A percentile compares a stretch with the other conserved stretches of the same genome.
phyloP scores from a whole-genome alignment of 371 early-diverging fungal genomes.

The Coelomomyces lativittatus region DNA sequence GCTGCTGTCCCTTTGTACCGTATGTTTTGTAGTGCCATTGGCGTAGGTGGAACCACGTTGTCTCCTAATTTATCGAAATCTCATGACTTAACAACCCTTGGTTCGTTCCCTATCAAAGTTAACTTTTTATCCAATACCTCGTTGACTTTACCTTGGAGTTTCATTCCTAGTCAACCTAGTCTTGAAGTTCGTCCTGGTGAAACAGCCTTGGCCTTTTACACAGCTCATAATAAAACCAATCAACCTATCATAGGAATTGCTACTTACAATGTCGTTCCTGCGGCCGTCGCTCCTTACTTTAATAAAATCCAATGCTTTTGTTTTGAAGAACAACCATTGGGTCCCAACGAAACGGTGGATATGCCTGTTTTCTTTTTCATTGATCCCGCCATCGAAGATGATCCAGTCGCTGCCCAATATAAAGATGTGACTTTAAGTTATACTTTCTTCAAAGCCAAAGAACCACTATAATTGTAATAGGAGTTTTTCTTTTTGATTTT shows the following conservation, averaged over 20 bases:
- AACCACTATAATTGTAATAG: too few species aligned
- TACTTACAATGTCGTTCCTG: constrained; percentile 88
- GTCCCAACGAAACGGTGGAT: constrained; percentile 80
- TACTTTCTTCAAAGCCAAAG: constrained; percentile 76
- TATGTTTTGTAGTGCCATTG: constrained; percentile 78
- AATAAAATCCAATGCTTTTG: constrained; percentile 99
- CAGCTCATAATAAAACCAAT: constrained; percentile 74
- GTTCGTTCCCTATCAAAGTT: too few species aligned
- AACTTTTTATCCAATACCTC: constrained; percentile 68
- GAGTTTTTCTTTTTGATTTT: too few species aligned
- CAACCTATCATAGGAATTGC: constrained; percentile 88
- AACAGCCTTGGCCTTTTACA: constrained; percentile 88
- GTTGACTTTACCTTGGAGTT: constrained; percentile 68
- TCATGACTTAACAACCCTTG: constrained; percentile 12
- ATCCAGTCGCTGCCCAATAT: constrained; percentile 86
- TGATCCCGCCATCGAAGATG: constrained; percentile 87
- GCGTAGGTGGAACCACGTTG: constrained; percentile 64
- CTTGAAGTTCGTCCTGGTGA: constrained; percentile 82
- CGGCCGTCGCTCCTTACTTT: constrained; percentile 75
- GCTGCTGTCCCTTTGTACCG: constrained; percentile 92
- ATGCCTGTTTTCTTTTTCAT: constrained; percentile 98
- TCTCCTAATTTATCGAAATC: constrained; percentile 29
- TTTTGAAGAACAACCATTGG: constrained; percentile 89
- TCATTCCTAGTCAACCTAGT: constrained; percentile 67
- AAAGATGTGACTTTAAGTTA: constrained; percentile 79